phyloP scores from a whole-genome alignment of 2,329 filamentous ascomycete species.

The Alternaria postmessia region DNA sequence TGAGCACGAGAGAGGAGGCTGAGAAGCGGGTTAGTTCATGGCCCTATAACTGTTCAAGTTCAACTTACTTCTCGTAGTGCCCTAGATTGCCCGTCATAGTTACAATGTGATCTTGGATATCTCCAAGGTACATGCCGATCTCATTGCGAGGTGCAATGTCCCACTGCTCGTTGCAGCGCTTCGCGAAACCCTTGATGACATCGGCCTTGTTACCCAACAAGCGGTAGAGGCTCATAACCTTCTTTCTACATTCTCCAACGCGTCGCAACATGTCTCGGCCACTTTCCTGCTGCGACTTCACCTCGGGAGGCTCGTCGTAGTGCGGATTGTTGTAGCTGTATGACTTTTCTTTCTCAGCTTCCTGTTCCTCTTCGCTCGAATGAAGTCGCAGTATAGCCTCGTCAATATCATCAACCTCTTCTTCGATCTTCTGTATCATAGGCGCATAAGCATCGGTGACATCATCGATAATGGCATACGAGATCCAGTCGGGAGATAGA shows the following conservation, averaged over 20 bases:
- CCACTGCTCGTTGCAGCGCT: conserved; percentile 98
- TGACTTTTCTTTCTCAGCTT: conserved; percentile 36
- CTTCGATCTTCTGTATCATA: conserved; percentile 89
- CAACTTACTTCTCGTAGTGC: conserved; percentile 90
- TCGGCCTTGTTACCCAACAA: conserved; percentile 96
- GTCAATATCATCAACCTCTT: conserved; percentile 97
- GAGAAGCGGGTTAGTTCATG: conserved; percentile 22
- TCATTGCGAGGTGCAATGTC: conserved; percentile 93
- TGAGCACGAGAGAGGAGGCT: conserved; percentile 91
- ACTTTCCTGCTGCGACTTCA: conserved; percentile 54
- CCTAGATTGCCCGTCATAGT: conserved; percentile 97
- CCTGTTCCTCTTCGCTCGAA: conserved; percentile 58
- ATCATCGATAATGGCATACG: conserved; percentile 96
- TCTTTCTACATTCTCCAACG: conserved; percentile 93
- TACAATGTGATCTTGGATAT: conserved; percentile 98
- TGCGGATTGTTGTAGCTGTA: conserved; percentile 43
- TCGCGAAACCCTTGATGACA: conserved; percentile 98
- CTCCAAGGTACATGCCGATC: conserved; percentile 95
- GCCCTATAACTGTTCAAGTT: not conserved
- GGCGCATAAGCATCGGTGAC: conserved; percentile 97
- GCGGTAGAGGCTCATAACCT: conserved; percentile 94
- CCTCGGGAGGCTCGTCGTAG: conserved; percentile 46
- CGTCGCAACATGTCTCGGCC: conserved; percentile 86
- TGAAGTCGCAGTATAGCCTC: conserved; percentile 88
- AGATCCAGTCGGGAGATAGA: conserved; percentile 95